Conservation (phyloP, 371 early-diverging fungal genomes). For the Fennellomyces sp. region DNA sequence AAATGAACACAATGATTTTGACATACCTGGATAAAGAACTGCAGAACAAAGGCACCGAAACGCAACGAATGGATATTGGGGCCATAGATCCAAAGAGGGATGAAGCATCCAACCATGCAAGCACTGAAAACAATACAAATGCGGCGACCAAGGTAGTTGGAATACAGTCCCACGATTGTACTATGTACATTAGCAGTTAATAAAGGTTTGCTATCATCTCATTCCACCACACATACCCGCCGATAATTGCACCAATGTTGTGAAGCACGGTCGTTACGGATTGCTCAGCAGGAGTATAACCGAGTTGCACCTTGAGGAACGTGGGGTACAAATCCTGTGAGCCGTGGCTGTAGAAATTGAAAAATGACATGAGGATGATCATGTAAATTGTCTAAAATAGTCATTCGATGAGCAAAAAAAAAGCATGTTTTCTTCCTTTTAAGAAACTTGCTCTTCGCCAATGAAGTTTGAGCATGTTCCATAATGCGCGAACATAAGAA, state of each 20-base stretch:
- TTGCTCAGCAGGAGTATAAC: slow-evolving; percentile 52
- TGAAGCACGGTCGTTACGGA: slow-evolving; percentile 64
- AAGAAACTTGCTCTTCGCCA: neutral
- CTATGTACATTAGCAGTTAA: slow-evolving; percentile 28
- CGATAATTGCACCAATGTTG: slow-evolving; percentile 46
- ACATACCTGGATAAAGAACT: slow-evolving; percentile 70
- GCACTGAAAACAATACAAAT: slow-evolving; percentile 49
- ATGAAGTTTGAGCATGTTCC: neutral
- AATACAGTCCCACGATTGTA: slow-evolving; percentile 61
- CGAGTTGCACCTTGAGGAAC: slow-evolving; percentile 60
- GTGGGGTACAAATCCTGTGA: slow-evolving; percentile 77
- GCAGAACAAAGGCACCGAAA: slow-evolving; percentile 64
- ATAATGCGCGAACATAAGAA: slow-evolving; percentile 7
- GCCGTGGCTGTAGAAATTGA: slow-evolving; percentile 74
- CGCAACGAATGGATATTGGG: slow-evolving; percentile 46
- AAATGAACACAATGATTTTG: no score
- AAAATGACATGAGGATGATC: slow-evolving; percentile 60
- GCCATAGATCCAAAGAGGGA: slow-evolving; percentile 70
- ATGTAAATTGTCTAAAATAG: slow-evolving; percentile 61
- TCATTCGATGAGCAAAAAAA: no score
- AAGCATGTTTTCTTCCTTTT: neutral
- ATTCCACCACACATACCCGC: no score
- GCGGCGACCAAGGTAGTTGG: slow-evolving; percentile 69
- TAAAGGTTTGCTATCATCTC: no score
- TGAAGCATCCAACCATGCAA: slow-evolving; percentile 60